Conservation (phyloP, 164 flowering plant species). For the Umbellularia californica region DNA sequence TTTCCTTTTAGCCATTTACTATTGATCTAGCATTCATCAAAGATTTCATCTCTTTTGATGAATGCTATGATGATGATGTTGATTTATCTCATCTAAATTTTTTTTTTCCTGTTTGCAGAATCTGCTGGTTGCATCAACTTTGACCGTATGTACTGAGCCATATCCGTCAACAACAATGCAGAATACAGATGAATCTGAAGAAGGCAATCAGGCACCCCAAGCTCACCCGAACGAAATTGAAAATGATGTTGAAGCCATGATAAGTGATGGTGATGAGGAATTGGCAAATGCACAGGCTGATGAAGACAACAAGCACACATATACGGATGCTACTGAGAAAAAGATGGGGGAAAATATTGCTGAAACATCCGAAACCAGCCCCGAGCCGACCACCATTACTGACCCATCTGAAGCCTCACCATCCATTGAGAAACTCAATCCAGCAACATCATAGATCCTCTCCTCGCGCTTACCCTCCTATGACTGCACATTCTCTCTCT, state of each 20-base stretch:
- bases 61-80: no score
- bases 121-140: slow-evolving; percentile 66
- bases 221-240: slow-evolving; percentile 17
- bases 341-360: not conserved
- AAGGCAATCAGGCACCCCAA: slow-evolving; percentile 22
- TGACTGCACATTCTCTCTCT: no score
- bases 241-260: slow-evolving; percentile 23
- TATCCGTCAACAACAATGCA: slow-evolving; percentile 30
- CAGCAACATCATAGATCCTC: slow-evolving; percentile 1
- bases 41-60: no score
- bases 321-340: not conserved
- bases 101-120: slow-evolving; percentile 39
- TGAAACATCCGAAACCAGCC: not conserved
- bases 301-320: slow-evolving; percentile 6
- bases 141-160: slow-evolving; percentile 47
- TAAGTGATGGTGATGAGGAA: slow-evolving; percentile 21
- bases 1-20: no score
- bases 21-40: no score
- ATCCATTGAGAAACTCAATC: slow-evolving; percentile 7
- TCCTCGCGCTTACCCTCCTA: not conserved
- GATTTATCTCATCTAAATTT: not conserved
- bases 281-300: slow-evolving; percentile 17
- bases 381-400: not conserved
- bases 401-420: slow-evolving; percentile 17
- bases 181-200: slow-evolving; percentile 26